Evolutionary conservation across 1,284 basidiomycete species (phyloP).

Genomic region (Xerocomus minutiporus): DNA sequence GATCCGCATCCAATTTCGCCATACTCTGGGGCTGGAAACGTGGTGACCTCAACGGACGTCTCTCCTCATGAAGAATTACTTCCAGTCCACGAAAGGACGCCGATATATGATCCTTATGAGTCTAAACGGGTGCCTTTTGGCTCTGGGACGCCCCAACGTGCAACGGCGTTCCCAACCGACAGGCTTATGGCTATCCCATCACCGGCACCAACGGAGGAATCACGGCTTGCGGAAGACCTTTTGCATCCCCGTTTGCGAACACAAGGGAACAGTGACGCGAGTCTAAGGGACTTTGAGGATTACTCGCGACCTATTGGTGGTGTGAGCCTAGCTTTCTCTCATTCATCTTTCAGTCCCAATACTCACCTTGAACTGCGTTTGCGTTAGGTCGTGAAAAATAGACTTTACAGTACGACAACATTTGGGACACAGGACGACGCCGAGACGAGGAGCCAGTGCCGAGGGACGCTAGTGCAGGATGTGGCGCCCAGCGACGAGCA

Average conservation of each 20-base stretch:
- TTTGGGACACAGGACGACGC: constrained; percentile 32
- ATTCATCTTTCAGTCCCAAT: not conserved
- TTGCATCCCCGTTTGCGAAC: constrained; percentile 35
- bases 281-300: constrained; percentile 42
- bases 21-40: constrained; percentile 4
- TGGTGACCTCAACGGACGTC: not conserved
- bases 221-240: constrained; percentile 35
- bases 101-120: not conserved
- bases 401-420: constrained; percentile 38
- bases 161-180: constrained; percentile 2
- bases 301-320: constrained; percentile 43
- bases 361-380: not conserved
- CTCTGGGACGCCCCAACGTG: not conserved
- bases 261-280: constrained; percentile 35
- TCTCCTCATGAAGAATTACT: not conserved
- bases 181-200: constrained; percentile 28
- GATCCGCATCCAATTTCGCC: constrained; percentile 25
- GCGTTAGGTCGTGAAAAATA: constrained; percentile 36
- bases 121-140: not conserved
- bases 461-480: constrained; percentile 10
- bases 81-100: constrained; percentile 2
- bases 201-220: constrained; percentile 36
- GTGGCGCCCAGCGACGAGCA: constrained; percentile 1
- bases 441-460: constrained; percentile 10
- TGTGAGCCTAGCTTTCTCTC: constrained; percentile 24